A percentile compares a stretch with the other conserved stretches of the same genome.
Evolutionary conservation across 192 early-diverging fungal genomes (phyloP).

Genomic region (Coemansia sp.): DNA sequence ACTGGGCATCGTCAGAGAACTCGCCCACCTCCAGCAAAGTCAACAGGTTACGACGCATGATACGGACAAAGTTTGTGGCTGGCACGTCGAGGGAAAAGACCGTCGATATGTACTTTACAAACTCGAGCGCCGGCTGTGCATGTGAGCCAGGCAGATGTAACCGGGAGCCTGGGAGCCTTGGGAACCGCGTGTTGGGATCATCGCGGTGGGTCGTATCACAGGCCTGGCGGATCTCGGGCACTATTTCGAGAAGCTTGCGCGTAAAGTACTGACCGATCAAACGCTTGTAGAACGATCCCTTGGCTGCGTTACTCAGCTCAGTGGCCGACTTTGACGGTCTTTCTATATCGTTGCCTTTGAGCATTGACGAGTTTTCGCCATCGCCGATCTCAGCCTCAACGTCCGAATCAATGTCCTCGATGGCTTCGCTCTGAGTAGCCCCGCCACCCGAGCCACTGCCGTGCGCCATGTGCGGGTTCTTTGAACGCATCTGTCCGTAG

Average conservation of each 20-base stretch:
- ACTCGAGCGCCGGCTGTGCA: conserved; percentile 75
- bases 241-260: conserved; percentile 59
- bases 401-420: conserved; percentile 25
- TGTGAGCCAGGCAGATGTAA: conserved; percentile 4
- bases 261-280: conserved; percentile 58
- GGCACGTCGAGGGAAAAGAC: conserved; percentile 73
- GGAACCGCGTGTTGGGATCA: conserved; percentile 53
- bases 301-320: conserved; percentile 1
- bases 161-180: conserved; percentile 61
- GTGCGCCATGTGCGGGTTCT: conserved; percentile 22
- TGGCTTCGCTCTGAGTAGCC: conserved; percentile 26
- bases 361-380: background rate
- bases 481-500: conserved; percentile 38
- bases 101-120: conserved; percentile 71
- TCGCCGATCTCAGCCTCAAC: background rate
- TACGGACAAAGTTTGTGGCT: conserved; percentile 73
- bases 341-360: too few relatives aligned
- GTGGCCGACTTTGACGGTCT: conserved; percentile 1
- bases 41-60: conserved; percentile 77
- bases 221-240: conserved; percentile 59
- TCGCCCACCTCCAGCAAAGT: conserved; percentile 72
- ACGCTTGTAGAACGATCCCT: conserved; percentile 46
- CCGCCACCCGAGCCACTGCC: background rate
- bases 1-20: conserved; percentile 74
- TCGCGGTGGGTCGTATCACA: conserved; percentile 20